Evolutionary conservation across 2,329 filamentous ascomycete species (phyloP).

Genomic region (Xylariaceae sp.): DNA sequence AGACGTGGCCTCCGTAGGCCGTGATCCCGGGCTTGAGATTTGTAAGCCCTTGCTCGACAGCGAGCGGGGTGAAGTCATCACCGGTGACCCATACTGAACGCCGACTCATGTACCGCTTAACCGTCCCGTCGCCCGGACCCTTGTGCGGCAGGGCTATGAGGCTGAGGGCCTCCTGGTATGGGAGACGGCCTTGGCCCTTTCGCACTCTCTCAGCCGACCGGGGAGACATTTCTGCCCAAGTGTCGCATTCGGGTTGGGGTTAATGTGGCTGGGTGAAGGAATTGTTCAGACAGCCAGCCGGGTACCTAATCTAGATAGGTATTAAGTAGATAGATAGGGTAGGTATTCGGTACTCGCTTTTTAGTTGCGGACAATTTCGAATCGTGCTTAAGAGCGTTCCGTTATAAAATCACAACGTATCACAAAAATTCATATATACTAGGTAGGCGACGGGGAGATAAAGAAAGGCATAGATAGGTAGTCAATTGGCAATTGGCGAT

Average conservation of each 20-base stretch:
- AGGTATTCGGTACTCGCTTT: too few species aligned
- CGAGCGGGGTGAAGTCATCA: constrained; percentile 24
- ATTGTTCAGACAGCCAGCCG: too few species aligned
- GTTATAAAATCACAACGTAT: too few species aligned
- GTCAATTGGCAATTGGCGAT: too few species aligned
- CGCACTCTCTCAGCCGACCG: constrained; percentile 11
- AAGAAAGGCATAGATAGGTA: too few species aligned
- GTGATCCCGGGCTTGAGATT: constrained; percentile 12
- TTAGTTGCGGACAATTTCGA: too few species aligned
- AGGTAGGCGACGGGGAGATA: too few species aligned
- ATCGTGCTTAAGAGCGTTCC: too few species aligned
- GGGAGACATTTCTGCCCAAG: constrained; percentile 4
- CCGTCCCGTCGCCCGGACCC: constrained; percentile 11
- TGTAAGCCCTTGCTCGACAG: not conserved
- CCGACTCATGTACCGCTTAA: constrained; percentile 34
- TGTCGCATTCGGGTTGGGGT: too few species aligned
- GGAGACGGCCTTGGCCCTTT: constrained; percentile 24
- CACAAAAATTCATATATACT: too few species aligned
- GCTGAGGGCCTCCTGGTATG: constrained; percentile 35
- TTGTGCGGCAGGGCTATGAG: constrained; percentile 29
- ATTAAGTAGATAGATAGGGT: too few species aligned
- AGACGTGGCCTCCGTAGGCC: constrained; percentile 42
- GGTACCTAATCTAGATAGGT: too few species aligned
- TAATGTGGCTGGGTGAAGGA: not conserved
- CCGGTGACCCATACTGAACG: constrained; percentile 32